phyloP scores from a whole-genome alignment of 2,329 filamentous ascomycete genomes.

The Fusarium sp. region DNA sequence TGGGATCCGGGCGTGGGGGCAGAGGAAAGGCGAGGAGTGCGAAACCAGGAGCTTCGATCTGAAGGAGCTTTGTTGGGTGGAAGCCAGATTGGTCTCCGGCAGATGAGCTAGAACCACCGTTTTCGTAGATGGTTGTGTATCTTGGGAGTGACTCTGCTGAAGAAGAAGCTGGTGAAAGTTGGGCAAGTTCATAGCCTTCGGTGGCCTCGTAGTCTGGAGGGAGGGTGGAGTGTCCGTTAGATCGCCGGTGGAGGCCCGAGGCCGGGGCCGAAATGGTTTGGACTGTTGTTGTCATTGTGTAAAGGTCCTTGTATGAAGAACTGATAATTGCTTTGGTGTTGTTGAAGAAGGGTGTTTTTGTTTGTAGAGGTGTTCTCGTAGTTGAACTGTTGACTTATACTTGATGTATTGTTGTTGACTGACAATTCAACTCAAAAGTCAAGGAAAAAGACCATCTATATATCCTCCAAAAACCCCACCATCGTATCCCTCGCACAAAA shows the following conservation, averaged over 20 bases:
- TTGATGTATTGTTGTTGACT: not conserved
- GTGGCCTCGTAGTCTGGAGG: slow-evolving; percentile 44
- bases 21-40: slow-evolving; percentile 54
- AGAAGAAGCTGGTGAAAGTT: slow-evolving; percentile 39
- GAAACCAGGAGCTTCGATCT: slow-evolving; percentile 61
- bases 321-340: not conserved
- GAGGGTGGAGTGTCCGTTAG: slow-evolving; percentile 28
- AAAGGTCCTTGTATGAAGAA: too few species aligned
- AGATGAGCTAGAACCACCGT: slow-evolving; percentile 4
- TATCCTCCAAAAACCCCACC: not conserved
- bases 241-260: slow-evolving; percentile 11
- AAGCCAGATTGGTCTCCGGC: slow-evolving; percentile 46
- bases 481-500: not conserved
- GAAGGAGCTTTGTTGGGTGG: slow-evolving; percentile 55
- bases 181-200: slow-evolving; percentile 38
- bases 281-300: slow-evolving; percentile 22
- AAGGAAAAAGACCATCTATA: slow-evolving; percentile 14
- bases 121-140: slow-evolving; percentile 34
- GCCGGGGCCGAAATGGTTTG: slow-evolving; percentile 3
- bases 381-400: not conserved
- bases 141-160: slow-evolving; percentile 43
- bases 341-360: not conserved
- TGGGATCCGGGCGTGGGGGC: slow-evolving; percentile 51
- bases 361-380: not conserved
- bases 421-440: not conserved